These are phyloP conservation scores for Tephrocybe sp. DNA, from an alignment of 768 basidiomycete genomes.

Conservation along the genomic window DNA sequence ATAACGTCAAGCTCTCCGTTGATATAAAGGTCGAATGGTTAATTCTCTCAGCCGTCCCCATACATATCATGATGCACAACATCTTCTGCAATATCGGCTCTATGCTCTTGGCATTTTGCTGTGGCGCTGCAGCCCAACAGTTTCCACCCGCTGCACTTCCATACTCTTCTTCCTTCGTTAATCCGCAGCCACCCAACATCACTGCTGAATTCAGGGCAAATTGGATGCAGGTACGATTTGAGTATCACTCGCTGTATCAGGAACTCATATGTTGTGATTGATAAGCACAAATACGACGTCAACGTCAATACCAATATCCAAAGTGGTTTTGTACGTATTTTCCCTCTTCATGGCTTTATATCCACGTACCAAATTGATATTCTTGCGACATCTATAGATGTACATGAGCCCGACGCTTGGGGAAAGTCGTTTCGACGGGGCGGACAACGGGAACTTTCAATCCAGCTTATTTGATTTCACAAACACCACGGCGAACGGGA, in stretches of 20 bases:
- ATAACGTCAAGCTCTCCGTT: neutral
- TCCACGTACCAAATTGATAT: too few relatives aligned
- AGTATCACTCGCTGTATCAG: too few relatives aligned
- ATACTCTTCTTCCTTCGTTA: constrained; percentile 17
- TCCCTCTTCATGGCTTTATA: neutral
- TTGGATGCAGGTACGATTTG: constrained; percentile 18
- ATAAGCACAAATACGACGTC: constrained; percentile 18
- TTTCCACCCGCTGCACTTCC: constrained; percentile 12
- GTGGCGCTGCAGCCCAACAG: neutral
- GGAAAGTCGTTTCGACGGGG: constrained; percentile 26
- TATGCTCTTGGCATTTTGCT: neutral
- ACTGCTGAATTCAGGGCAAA: constrained; percentile 17
- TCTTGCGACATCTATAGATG: constrained; percentile 16
- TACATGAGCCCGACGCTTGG: constrained; percentile 27
- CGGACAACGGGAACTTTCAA: constrained; percentile 21
- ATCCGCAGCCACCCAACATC: constrained; percentile 16
- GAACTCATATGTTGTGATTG: neutral
- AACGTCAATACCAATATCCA: constrained; percentile 14
- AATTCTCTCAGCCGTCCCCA: neutral
- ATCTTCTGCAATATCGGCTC: neutral
- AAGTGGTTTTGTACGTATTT: constrained; percentile 14
- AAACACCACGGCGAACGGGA: constrained; percentile 26
- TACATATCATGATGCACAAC: neutral
- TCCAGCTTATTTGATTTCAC: constrained; percentile 26
- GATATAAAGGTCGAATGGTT: neutral